phyloP scores from a whole-genome alignment of 352 stramenopile species.

The Globisporangium lucens region DNA sequence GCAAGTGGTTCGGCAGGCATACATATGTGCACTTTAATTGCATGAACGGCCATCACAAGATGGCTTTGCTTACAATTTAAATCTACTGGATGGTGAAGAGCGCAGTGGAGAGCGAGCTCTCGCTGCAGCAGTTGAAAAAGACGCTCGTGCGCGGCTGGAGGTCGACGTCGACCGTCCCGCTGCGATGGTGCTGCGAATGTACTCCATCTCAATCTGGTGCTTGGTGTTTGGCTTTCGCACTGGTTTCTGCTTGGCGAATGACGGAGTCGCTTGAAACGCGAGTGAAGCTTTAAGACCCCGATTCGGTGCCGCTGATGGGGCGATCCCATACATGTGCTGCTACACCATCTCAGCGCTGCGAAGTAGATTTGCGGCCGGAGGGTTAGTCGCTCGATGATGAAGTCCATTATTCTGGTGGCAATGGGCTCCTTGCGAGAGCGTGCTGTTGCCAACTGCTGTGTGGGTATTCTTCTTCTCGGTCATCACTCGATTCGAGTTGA shows the following conservation, averaged over 20 bases:
- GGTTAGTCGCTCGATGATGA: not conserved
- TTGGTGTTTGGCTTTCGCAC: not conserved
- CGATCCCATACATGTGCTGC: conserved; percentile 20
- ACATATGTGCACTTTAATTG: not conserved
- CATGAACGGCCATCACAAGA: not conserved
- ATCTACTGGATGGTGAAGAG: not conserved
- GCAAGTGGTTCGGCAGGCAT: no score
- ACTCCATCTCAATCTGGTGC: conserved; percentile 52
- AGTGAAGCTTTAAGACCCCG: not conserved
- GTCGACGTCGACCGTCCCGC: not conserved
- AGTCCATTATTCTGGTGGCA: not conserved
- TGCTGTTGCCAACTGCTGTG: not conserved
- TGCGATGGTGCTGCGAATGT: conserved; percentile 32
- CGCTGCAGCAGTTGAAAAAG: not conserved
- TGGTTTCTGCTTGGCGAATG: conserved; percentile 3
- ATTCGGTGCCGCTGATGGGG: not conserved
- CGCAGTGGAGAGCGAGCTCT: conserved; percentile 7
- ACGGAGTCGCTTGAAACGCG: not conserved
- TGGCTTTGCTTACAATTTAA: not conserved
- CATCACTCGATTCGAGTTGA: not conserved
- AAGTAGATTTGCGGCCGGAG: conserved; percentile 10
- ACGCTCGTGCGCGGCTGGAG: not conserved
- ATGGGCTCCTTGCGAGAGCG: not conserved
- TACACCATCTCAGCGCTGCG: conserved; percentile 43
- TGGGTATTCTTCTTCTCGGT: not conserved